phyloP scores from a whole-genome alignment of 2,329 filamentous ascomycete species.

The Fusarium succisae region DNA sequence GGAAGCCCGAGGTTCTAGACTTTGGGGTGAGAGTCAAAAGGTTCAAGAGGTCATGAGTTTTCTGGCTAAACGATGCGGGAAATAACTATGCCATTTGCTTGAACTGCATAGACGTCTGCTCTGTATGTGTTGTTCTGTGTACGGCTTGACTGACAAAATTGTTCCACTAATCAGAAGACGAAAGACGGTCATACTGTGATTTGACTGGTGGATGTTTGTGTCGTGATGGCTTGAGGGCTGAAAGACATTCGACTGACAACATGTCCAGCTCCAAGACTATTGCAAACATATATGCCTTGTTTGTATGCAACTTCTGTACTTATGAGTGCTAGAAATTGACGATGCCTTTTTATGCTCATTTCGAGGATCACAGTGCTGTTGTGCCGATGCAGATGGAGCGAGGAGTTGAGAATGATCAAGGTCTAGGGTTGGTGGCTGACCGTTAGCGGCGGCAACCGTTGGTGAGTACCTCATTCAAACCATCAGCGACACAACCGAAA shows the following conservation, averaged over 20 bases:
- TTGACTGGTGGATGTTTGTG: conserved; percentile 7
- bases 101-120: background rate
- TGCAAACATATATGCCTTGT: too few species aligned
- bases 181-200: background rate
- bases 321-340: background rate
- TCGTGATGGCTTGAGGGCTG: background rate
- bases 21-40: conserved; percentile 20
- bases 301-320: too few species aligned
- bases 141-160: background rate
- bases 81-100: conserved; percentile 2
- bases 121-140: background rate
- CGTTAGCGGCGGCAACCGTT: background rate
- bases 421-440: conserved; percentile 12
- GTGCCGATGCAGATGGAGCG: background rate
- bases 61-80: conserved; percentile 11
- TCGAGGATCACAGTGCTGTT: too few species aligned
- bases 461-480: background rate
- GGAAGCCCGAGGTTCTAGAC: conserved; percentile 14
- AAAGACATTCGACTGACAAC: background rate
- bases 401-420: background rate
- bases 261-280: background rate
- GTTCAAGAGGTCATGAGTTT: conserved; percentile 5
- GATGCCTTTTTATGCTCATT: background rate
- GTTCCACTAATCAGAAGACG: conserved; percentile 11
- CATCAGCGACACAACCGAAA: background rate